Base-by-base conservation (phyloP, 805 yeast genomes). In the Lipomyces mesembrius region DNA sequence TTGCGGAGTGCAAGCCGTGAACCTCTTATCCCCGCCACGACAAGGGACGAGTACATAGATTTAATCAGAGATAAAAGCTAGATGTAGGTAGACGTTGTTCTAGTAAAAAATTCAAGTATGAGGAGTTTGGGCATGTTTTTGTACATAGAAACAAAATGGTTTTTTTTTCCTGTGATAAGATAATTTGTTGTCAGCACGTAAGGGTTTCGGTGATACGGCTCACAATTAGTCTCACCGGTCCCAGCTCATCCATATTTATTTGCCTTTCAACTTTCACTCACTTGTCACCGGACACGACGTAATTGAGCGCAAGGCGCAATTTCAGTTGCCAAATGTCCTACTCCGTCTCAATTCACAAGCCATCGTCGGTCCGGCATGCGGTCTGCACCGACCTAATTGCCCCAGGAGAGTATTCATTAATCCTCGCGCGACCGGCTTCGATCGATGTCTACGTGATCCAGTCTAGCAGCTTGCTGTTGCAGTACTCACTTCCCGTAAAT, bases 31-130 rank as follows among this genome's bases (percentile, higher is more conserved):
- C 68, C 75, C 11, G 55, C 29, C 2, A 68, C 72, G 11, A 55
- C 71, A 5, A 59, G 64, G 12, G 71, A 71, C 8, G 75, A 73
- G 55, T 76, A 74, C 49, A 37, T 70, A 7, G 71, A 68, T 20
- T 49, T 57, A 57, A 56, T 69, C 22, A 54, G 59, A 11, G 70
- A 61, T 12, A 35, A 57, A 3, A 25, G 17, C 55, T 20, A 25
- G 25, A 20, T 14, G 49, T 43, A 43, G 32, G 7, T n/a, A 11
- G 25, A 17, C 14, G 9, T 7, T 43, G 6, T 43, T 3, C 2
- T 43, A 12, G 49, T 43, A 43, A 43, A 43, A 17, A 14, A 9
- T 12, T 37, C 17, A 12, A 37, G n/a, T 0, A 35, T 37, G 39
- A 11, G 39, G 14, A 11, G 39, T 11, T 11, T 12, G 43, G 43